Evolutionary conservation across 2,329 filamentous ascomycete genomes (phyloP).

Genomic region (Epichloe festucae): DNA sequence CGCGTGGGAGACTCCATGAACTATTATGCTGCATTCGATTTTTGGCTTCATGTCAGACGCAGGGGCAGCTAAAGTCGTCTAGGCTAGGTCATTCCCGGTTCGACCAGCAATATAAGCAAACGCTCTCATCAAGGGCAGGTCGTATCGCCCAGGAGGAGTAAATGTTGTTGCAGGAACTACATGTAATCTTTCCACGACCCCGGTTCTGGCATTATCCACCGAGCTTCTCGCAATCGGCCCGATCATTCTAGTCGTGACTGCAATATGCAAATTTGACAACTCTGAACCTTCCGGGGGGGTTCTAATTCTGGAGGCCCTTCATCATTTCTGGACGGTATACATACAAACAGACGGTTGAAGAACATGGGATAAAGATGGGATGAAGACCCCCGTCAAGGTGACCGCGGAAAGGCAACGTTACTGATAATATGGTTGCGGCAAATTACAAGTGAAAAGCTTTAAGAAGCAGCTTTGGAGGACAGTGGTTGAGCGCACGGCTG

Average conservation of each 20-base stretch:
- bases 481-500: too few relatives aligned
- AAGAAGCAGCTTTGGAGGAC: too few relatives aligned
- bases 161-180: neutral
- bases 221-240: neutral
- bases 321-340: too few relatives aligned
- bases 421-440: too few relatives aligned
- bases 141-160: neutral
- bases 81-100: neutral
- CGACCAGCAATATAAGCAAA: neutral
- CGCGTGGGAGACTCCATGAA: neutral
- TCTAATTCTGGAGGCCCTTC: too few relatives aligned
- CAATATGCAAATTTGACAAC: neutral
- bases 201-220: neutral
- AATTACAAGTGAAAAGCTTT: too few relatives aligned
- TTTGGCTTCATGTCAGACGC: neutral
- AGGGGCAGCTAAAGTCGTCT: neutral
- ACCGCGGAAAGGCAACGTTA: too few relatives aligned
- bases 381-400: too few relatives aligned
- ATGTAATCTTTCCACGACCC: too few relatives aligned
- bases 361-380: too few relatives aligned
- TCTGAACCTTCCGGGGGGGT: too few relatives aligned
- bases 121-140: neutral
- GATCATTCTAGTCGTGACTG: neutral
- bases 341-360: too few relatives aligned
- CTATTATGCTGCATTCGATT: neutral